Conservation (phyloP, 2,329 filamentous ascomycete genomes). For the Ascochyta koolunga region DNA sequence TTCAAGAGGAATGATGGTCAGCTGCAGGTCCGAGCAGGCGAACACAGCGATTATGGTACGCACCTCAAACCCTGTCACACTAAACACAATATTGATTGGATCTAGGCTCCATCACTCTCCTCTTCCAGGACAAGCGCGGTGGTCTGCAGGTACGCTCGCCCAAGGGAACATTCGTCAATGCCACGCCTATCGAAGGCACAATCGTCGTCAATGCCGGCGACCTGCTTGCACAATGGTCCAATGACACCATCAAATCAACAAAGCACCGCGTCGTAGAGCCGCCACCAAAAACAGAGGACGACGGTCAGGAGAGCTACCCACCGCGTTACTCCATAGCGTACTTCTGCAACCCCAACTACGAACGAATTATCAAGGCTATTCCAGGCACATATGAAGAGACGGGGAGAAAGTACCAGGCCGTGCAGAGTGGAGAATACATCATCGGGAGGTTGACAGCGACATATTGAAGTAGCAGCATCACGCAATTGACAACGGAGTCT, state of each 20-base stretch:
- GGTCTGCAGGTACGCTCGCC: constrained; percentile 71
- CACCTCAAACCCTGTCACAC: rapidly evolving
- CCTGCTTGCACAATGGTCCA: constrained; percentile 84
- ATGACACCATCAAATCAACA: constrained; percentile 89
- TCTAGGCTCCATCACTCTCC: constrained; percentile 48
- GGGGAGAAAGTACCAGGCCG: constrained; percentile 78
- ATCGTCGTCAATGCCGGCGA: constrained; percentile 92
- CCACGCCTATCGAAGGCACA: constrained; percentile 78
- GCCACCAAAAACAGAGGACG: constrained; percentile 56
- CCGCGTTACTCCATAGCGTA: constrained; percentile 86
- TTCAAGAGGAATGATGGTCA: constrained; percentile 71
- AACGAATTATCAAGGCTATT: constrained; percentile 76
- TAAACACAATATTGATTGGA: constrained; percentile 11
- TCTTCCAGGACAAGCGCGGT: constrained; percentile 61
- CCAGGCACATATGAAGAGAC: constrained; percentile 74
- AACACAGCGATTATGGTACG: constrained; percentile 71
- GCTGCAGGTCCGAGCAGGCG: constrained; percentile 77
- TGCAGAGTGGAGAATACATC: constrained; percentile 82
- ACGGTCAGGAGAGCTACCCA: constrained; percentile 65
- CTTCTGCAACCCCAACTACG: constrained; percentile 87
- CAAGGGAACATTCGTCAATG: constrained; percentile 79
- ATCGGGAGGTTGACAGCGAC: constrained; percentile 79
- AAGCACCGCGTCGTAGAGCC: constrained; percentile 90
- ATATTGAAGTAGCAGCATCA: constrained; percentile 37
- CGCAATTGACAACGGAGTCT: too few species aligned